Conservation (phyloP, 2,329 filamentous ascomycete genomes). For the Apiospora pterosperma region DNA sequence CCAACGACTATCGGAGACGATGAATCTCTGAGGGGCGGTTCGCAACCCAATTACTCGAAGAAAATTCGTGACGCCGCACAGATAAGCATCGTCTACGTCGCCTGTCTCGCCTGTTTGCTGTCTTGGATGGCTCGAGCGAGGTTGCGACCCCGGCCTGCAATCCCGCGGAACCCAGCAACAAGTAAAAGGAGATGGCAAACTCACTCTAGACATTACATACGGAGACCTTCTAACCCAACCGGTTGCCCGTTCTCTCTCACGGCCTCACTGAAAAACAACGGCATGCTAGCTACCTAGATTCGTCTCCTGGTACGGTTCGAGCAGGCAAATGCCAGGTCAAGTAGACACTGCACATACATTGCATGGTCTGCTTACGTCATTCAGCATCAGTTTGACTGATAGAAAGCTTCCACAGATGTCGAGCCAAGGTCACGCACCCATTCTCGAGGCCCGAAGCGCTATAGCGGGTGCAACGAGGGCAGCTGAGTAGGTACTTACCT, state of each 20-base stretch:
- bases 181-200: not conserved
- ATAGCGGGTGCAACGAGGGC: not conserved
- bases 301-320: not conserved
- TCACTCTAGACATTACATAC: not conserved
- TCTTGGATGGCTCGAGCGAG: not conserved
- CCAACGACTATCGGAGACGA: slow-evolving; percentile 17
- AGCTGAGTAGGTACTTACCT: not conserved
- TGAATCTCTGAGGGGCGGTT: slow-evolving; percentile 6
- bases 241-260: not conserved
- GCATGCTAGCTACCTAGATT: not conserved
- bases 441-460: not conserved
- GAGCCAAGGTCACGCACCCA: not conserved
- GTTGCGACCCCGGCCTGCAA: not conserved
- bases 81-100: not conserved
- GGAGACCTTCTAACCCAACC: not conserved
- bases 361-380: not conserved
- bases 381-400: not conserved
- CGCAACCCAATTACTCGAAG: not conserved
- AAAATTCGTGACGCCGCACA: not conserved
- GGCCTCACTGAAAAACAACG: too few relatives aligned
- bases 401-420: not conserved
- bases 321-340: too few relatives aligned
- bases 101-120: not conserved
- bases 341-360: not conserved
- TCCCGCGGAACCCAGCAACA: not conserved